Evolutionary conservation across 208 protist species (phyloP).

Genomic region (Borovskyia barvae): DNA sequence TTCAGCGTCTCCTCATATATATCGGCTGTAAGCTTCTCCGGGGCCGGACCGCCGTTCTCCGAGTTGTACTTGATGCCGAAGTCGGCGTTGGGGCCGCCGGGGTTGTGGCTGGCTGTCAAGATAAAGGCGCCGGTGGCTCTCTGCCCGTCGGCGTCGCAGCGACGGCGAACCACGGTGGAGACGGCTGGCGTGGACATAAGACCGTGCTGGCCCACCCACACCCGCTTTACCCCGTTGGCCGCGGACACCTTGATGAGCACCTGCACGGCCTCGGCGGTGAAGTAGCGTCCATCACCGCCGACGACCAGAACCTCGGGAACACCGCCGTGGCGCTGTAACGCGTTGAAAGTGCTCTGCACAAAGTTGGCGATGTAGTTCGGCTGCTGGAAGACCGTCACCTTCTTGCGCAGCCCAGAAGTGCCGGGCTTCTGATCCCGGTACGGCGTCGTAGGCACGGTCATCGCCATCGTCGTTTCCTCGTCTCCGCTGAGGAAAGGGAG

Average conservation of each 20-base stretch:
- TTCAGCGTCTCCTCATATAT: constrained; percentile 92
- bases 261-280: constrained; percentile 89
- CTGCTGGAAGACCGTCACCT: constrained; percentile 90
- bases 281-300: constrained; percentile 97
- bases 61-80: constrained; percentile 99
- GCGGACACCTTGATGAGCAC: constrained; percentile 94
- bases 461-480: not conserved
- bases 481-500: not conserved
- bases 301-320: constrained; percentile 88
- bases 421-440: constrained; percentile 94
- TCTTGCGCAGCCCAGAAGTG: constrained; percentile 96
- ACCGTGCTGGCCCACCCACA: constrained; percentile 92
- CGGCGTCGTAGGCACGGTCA: constrained; percentile 47
- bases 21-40: constrained; percentile 91
- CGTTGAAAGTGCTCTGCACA: constrained; percentile 95
- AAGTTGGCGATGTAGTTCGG: constrained; percentile 97
- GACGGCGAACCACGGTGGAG: constrained; percentile 91
- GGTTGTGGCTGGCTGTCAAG: constrained; percentile 98
- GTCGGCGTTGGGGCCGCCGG: constrained; percentile 94
- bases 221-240: constrained; percentile 87
- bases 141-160: constrained; percentile 37
- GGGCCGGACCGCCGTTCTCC: constrained; percentile 96
- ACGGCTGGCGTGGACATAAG: constrained; percentile 97
- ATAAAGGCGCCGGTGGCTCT: constrained; percentile 92
- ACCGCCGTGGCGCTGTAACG: constrained; percentile 51